Percentiles rank a stretch among this genome's conserved stretches.
Evolutionary conservation across 768 basidiomycete genomes (phyloP).

Genomic region (Galerina sulciceps): DNA sequence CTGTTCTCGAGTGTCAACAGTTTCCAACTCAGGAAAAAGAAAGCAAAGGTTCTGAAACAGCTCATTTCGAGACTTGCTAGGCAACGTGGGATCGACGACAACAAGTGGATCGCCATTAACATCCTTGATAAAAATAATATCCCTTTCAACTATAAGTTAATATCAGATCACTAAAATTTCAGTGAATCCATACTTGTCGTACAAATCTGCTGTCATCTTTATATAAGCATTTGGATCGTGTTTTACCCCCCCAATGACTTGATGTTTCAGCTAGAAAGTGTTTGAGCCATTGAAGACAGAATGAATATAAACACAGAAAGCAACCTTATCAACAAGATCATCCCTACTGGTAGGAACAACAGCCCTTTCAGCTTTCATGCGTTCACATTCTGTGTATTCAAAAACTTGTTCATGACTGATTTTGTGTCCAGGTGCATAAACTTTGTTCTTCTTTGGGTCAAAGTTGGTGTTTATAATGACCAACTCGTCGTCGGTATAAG

Average conservation of each 20-base stretch:
- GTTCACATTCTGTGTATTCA: neutral
- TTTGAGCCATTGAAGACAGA: neutral
- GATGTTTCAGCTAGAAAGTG: neutral
- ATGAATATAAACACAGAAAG: neutral
- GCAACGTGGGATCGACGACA: neutral
- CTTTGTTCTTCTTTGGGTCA: neutral
- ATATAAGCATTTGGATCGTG: neutral
- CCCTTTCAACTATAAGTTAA: neutral
- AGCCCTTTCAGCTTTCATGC: neutral
- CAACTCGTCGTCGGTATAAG: neutral
- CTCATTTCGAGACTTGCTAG: neutral
- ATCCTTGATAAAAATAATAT: conserved; percentile 1
- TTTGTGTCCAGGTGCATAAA: neutral
- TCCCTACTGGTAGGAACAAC: neutral
- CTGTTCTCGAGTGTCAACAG: neutral
- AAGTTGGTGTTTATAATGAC: neutral
- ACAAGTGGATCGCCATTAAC: neutral
- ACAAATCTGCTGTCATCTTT: neutral
- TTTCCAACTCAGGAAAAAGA: neutral
- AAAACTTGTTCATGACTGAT: neutral
- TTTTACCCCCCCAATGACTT: neutral
- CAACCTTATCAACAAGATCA: neutral
- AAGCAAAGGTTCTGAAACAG: neutral
- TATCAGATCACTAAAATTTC: neutral
- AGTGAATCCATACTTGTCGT: neutral